Evolutionary conservation across 768 basidiomycete genomes (phyloP), one percentile per base, ranked within the genome.

Genomic region (Termitomyces sp.): DNA sequence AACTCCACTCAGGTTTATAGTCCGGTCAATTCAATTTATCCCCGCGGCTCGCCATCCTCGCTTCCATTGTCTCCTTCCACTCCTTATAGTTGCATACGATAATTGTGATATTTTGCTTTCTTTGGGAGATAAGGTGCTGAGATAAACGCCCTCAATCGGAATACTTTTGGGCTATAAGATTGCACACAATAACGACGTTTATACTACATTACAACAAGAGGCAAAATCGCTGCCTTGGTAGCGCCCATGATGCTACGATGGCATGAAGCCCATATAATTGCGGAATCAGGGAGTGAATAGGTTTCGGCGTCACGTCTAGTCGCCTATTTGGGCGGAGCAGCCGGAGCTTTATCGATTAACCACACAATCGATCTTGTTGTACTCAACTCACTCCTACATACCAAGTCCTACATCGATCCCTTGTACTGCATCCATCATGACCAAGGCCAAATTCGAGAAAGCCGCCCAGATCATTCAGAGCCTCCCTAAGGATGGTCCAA

Each of bases 401-500:
- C n/a, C n/a, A n/a, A n/a, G n/a, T n/a, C n/a, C n/a, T n/a, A n/a
- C n/a, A n/a, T n/a, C n/a, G n/a, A n/a, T n/a, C n/a, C n/a, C n/a
- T n/a, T n/a, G n/a, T n/a, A n/a, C n/a, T n/a, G n/a, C n/a, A n/a
- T n/a, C n/a, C 38, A 41, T 64, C 70, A 89, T 92, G 88, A 77
- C 87, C 59, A 63, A 85, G 70, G 73, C 77, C 31, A 78, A 91
- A 69, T 94, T 93, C 73, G 74, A 89, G 27, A 88, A 84, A 73
- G 88, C 92, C 60, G 84, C 85, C 42, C 63, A 61, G 15, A 88
- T 92, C 71, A 78, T 91, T 45, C 70, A 80, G 60, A 50, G 51
- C 18, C 84, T 94, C 11, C 91, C 92, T 50, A 83, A 88, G 73
- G 86, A 87, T 29, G 93, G 94, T 3, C 84, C 88, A 18, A 79